phyloP scores from a whole-genome alignment of 2,329 filamentous ascomycete species.

The Epicoccum sorghinum region DNA sequence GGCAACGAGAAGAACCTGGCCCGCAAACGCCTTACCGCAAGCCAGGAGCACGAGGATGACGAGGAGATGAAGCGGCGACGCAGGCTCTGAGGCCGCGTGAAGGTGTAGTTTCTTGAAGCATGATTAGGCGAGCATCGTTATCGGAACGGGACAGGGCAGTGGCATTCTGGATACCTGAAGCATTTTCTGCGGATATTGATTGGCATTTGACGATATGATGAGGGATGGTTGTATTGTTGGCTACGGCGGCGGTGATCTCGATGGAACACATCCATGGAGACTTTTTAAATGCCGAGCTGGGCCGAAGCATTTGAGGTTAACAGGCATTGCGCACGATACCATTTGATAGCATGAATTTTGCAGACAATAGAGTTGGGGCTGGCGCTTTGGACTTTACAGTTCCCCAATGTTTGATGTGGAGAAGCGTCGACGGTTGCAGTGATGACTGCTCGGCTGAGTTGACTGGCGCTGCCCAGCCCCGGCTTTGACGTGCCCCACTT shows the following conservation, averaged over 20 bases:
- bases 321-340: slow-evolving; percentile 45
- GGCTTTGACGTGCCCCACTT: slow-evolving; percentile 1
- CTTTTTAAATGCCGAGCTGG: slow-evolving; percentile 23
- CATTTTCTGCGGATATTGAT: slow-evolving; percentile 40
- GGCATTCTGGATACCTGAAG: slow-evolving; percentile 40
- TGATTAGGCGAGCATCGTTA: slow-evolving; percentile 1
- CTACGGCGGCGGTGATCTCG: too few relatives aligned
- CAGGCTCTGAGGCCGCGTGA: slow-evolving; percentile 33
- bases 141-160: slow-evolving; percentile 35
- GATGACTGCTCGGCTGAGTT: slow-evolving; percentile 11
- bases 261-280: slow-evolving; percentile 13
- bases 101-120: background rate
- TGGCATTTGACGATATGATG: slow-evolving; percentile 45
- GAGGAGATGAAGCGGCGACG: slow-evolving; percentile 46
- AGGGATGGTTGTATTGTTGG: slow-evolving; percentile 25
- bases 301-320: slow-evolving; percentile 39
- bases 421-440: slow-evolving; percentile 1
- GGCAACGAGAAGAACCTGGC: slow-evolving; percentile 70
- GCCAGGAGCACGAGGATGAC: slow-evolving; percentile 50
- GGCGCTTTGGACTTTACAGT: too few relatives aligned
- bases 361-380: slow-evolving; percentile 18
- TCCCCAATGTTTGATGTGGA: too few relatives aligned
- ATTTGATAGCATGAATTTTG: slow-evolving; percentile 40
- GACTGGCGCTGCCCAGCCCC: background rate
- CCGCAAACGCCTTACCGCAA: slow-evolving; percentile 47